These are phyloP conservation scores for Thalassiosira profunda DNA, from an alignment of 108 stramenopile species.

Conservation along the genomic window DNA sequence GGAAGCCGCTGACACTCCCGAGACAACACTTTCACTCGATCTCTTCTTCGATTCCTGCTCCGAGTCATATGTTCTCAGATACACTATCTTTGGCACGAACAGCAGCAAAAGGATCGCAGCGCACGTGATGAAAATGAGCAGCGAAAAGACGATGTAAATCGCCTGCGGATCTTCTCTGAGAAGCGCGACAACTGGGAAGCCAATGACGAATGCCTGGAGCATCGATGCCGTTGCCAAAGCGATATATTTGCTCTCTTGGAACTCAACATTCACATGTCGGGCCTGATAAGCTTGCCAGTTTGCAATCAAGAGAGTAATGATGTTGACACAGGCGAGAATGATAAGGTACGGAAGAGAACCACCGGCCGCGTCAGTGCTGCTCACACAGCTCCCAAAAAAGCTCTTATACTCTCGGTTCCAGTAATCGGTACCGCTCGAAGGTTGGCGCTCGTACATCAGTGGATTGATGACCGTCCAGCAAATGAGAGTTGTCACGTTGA, in stretches of 20 bases:
- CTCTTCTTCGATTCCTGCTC: no score
- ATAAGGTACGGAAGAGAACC: background rate
- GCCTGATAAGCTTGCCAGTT: slow-evolving; percentile 51
- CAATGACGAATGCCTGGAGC: slow-evolving; percentile 50
- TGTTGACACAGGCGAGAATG: slow-evolving; percentile 22
- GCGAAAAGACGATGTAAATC: slow-evolving; percentile 34
- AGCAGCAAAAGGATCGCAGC: slow-evolving; percentile 33
- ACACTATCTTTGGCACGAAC: slow-evolving; percentile 57
- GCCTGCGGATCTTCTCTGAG: slow-evolving; percentile 38
- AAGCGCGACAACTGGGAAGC: slow-evolving; percentile 44
- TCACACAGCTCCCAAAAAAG: no score
- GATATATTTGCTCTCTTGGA: slow-evolving; percentile 47
- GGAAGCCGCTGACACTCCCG: no score
- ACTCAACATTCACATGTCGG: slow-evolving; percentile 44
- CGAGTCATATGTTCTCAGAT: no score
- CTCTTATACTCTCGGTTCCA: no score
- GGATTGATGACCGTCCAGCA: background rate
- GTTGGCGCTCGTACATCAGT: background rate
- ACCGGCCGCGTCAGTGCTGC: no score
- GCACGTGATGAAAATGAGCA: slow-evolving; percentile 34
- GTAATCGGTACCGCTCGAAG: no score
- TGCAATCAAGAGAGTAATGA: slow-evolving; percentile 25
- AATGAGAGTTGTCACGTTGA: background rate
- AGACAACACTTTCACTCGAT: no score
- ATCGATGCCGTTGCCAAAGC: slow-evolving; percentile 46